Percentiles rank a stretch among this genome's conserved stretches.
phyloP scores from a whole-genome alignment of 2,329 filamentous ascomycete genomes.

The Pestalotiopsis sp. region DNA sequence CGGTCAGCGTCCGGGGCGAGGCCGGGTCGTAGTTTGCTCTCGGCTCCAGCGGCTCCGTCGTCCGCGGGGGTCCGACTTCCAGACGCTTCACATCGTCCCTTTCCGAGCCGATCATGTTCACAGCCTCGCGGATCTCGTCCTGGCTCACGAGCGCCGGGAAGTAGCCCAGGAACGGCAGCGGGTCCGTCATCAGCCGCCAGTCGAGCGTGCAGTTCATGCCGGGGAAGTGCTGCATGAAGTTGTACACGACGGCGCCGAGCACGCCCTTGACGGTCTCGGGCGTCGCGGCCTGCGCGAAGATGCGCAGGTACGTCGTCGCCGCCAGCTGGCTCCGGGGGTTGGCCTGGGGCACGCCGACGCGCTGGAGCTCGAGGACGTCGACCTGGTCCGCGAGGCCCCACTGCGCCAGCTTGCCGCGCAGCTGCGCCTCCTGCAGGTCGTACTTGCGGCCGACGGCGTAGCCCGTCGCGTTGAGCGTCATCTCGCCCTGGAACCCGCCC shows the following conservation, averaged over 20 bases:
- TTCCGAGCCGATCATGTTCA: constrained; percentile 16
- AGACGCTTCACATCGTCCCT: constrained; percentile 11
- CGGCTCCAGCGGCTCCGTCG: constrained; percentile 27
- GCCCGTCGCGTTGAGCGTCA: constrained; percentile 47
- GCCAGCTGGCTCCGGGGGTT: constrained; percentile 42
- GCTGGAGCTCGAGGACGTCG: constrained; percentile 56
- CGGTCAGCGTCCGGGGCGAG: constrained; percentile 19
- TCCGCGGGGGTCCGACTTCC: constrained; percentile 24
- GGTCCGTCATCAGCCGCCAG: constrained; percentile 36
- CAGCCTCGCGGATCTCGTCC: constrained; percentile 22
- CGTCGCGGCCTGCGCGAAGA: constrained; percentile 42
- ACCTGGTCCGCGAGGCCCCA: constrained; percentile 38
- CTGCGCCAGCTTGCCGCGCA: constrained; percentile 43
- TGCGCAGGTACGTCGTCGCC: constrained; percentile 46
- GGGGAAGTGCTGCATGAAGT: constrained; percentile 46
- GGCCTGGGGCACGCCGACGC: constrained; percentile 38
- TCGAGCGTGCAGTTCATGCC: constrained; percentile 47
- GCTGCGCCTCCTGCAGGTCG: constrained; percentile 49
- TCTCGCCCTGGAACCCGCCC: constrained; percentile 49
- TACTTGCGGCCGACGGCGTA: constrained; percentile 52
- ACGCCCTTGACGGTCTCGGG: constrained; percentile 30
- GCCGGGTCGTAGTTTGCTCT: constrained; percentile 26
- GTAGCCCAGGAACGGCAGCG: constrained; percentile 41
- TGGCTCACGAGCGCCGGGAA: constrained; percentile 39
- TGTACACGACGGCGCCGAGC: constrained; percentile 31